Base-by-base conservation (phyloP, 352 stramenopile species). In the Globisporangium megalacanthum region DNA sequence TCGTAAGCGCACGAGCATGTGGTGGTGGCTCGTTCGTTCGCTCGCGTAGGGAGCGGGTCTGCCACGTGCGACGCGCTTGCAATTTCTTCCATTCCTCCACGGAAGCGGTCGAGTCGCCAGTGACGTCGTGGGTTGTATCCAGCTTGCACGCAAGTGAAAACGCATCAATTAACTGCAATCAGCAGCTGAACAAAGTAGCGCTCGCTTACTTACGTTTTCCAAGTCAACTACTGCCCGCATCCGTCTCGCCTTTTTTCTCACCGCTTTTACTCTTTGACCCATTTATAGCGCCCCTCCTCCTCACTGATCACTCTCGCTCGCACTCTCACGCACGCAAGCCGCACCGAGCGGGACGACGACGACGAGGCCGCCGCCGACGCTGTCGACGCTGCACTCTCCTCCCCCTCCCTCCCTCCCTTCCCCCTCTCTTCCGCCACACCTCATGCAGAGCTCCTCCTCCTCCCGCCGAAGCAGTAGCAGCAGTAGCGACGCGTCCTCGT, bases 1-100 rank as follows among this genome's bases (percentile, higher is more conserved):
- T 72, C 70, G 19, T 81, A 70, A 25, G 4, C 10, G 17, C 13
- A 0, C 25, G 25, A 29, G 25, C 25, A 29, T 29, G 25, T 29
- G 25, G 25, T 29, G 25, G 25, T 29, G 25, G 25, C 25, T 39
- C 7, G 35, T 39, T 39, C 35, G 35, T 39, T 39, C 35, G 10
- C 35, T 13, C 35, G 35, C 7, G 35, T 5, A 39, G 10, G 25
- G 25, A 29, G 25, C 25, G 25, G 25, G 25, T 29, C 25, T 29
- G 4, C 25, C 25, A 29, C 25, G 25, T 29, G 25, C 25, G 25
- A 29, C 25, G 25, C 25, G 25, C 25, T 29, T 29, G 25, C 25
- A 29, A 29, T 29, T 39, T 39, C 35, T 39, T 39, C 35, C 35
- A 13, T 39, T 13, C 35, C 7, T 39, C 35, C 35, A 13, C 10